Evolutionary conservation across 2,329 filamentous ascomycete species (phyloP).

Genomic region (Colletotrichum falcatum): DNA sequence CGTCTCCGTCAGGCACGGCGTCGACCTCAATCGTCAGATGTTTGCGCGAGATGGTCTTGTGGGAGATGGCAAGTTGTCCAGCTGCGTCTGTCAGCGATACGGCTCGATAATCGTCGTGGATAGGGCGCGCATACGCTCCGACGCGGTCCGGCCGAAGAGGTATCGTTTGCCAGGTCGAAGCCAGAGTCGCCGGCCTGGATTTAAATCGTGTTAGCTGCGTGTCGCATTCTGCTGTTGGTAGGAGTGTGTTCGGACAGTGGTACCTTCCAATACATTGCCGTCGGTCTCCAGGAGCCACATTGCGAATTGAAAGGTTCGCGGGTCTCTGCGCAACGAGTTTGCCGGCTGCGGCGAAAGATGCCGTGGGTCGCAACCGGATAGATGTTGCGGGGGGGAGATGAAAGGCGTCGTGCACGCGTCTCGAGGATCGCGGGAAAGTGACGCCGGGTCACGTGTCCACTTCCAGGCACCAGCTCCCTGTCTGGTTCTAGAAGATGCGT

Average conservation of each 20-base stretch:
- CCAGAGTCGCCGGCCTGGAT: slow-evolving; percentile 73
- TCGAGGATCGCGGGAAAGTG: slow-evolving; percentile 32
- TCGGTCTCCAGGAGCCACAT: slow-evolving; percentile 77
- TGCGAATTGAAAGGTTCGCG: neutral
- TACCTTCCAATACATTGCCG: slow-evolving; percentile 63
- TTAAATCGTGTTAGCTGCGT: slow-evolving; percentile 29
- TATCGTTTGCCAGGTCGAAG: slow-evolving; percentile 87
- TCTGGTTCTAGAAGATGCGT: neutral
- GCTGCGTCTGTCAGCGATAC: slow-evolving; percentile 56
- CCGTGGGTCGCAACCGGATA: slow-evolving; percentile 9
- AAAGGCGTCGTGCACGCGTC: slow-evolving; percentile 31
- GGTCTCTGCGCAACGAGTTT: slow-evolving; percentile 5
- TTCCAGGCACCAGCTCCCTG: slow-evolving; percentile 23
- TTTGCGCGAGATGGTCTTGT: slow-evolving; percentile 88
- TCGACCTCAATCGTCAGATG: slow-evolving; percentile 84
- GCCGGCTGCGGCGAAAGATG: neutral
- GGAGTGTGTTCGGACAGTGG: slow-evolving; percentile 38
- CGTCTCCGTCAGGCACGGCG: slow-evolving; percentile 73
- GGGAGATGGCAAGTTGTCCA: slow-evolving; percentile 75
- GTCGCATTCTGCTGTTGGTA: neutral
- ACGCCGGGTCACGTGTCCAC: slow-evolving; percentile 44
- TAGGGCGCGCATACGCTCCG: slow-evolving; percentile 63
- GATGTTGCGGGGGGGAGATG: slow-evolving; percentile 32
- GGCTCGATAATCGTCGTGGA: neutral
- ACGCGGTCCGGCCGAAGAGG: slow-evolving; percentile 83